phyloP scores from a whole-genome alignment of 2,329 filamentous ascomycete genomes.

The Aspergillus caelatus region DNA sequence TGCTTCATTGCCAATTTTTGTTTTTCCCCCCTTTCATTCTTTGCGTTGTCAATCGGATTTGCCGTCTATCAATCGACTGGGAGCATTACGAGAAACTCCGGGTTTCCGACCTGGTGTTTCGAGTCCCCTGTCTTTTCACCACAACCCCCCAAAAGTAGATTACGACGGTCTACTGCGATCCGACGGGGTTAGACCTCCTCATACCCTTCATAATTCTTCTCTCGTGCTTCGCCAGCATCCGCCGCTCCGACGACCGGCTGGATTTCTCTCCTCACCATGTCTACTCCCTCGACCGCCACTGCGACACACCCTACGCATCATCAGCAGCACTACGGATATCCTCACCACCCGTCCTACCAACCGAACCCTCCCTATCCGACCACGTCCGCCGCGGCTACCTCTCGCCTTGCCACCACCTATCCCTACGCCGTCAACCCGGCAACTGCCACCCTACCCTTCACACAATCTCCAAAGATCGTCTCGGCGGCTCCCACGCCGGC shows the following conservation, averaged over 20 bases:
- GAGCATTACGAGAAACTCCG: conserved; percentile 21
- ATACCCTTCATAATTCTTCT: conserved; percentile 8
- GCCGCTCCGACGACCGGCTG: conserved; percentile 33
- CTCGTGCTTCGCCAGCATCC: conserved; percentile 16
- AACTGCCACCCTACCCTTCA: conserved; percentile 35
- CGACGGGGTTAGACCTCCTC: conserved; percentile 6
- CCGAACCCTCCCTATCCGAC: conserved; percentile 57
- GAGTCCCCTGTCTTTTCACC: conserved; percentile 15
- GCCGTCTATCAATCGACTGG: conserved; percentile 9
- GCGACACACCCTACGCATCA: conserved; percentile 70
- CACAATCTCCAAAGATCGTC: conserved; percentile 39
- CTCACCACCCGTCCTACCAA: conserved; percentile 60
- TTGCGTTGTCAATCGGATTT: conserved; percentile 3
- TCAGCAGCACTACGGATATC: conserved; percentile 62
- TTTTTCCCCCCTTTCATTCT: background rate
- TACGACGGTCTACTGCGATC: conserved; percentile 20
- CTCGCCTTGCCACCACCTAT: conserved; percentile 49
- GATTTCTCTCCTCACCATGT: conserved; percentile 59
- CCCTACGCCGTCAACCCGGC: conserved; percentile 43
- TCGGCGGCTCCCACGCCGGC: conserved; percentile 38
- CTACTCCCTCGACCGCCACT: conserved; percentile 77
- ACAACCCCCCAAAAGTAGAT: background rate
- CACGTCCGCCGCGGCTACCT: conserved; percentile 41
- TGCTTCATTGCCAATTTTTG: background rate
- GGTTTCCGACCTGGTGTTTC: conserved; percentile 21